phyloP scores from a whole-genome alignment of 805 yeast species.

The Ascoidea rubescens region DNA sequence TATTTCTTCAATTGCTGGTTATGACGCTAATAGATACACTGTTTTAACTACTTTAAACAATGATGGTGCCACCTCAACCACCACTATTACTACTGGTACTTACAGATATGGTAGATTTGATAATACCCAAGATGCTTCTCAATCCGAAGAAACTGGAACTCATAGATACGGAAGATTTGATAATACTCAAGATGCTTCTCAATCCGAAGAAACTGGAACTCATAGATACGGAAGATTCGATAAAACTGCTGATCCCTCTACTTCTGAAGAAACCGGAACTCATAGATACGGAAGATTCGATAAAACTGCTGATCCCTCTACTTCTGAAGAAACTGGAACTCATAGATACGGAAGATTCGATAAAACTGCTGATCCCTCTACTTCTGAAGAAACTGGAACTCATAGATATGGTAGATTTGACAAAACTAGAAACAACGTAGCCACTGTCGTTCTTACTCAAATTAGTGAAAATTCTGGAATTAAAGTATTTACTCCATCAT shows the following conservation, averaged over 20 bases:
- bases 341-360: constrained; percentile 36
- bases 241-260: constrained; percentile 26
- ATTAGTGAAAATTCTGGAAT: no score
- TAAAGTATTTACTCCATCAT: no score
- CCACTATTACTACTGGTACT: no score
- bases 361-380: constrained; percentile 26
- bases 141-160: constrained; percentile 23
- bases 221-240: constrained; percentile 36
- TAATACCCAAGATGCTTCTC: background rate
- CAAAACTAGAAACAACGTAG: constrained; percentile 21
- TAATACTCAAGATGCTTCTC: constrained; percentile 23
- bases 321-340: constrained; percentile 18
- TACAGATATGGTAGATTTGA: background rate
- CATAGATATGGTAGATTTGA: constrained; percentile 45
- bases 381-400: constrained; percentile 29
- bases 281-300: constrained; percentile 36
- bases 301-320: constrained; percentile 26
- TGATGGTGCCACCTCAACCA: no score
- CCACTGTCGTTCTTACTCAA: no score
- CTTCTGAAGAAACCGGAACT: constrained; percentile 18
- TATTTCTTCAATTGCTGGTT: no score
- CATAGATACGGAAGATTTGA: constrained; percentile 43
- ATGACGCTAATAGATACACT: no score
- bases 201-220: constrained; percentile 23
- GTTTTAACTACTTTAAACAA: no score